Percentiles rank a stretch among this genome's conserved stretches.
Conservation (phyloP, 202 grass and related monocot species). For the Cymbopogon flexuosus region DNA sequence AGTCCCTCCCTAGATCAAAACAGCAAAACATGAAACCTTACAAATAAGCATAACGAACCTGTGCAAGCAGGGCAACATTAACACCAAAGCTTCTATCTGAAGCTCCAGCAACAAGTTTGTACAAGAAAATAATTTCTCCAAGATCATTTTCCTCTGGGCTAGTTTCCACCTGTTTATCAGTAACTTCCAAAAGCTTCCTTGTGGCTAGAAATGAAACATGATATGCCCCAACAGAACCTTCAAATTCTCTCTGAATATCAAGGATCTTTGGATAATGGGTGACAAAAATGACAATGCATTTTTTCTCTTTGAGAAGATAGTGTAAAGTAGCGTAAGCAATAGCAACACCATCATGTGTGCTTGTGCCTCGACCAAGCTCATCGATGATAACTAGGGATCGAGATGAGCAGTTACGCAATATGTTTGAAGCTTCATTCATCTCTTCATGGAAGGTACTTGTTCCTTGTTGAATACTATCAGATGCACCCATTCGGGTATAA, state of each 20-base stretch:
- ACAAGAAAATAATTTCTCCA: slow-evolving; percentile 89
- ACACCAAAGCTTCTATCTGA: slow-evolving; percentile 94
- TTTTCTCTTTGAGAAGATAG: slow-evolving; percentile 66
- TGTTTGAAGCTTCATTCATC: slow-evolving; percentile 75
- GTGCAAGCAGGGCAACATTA: slow-evolving; percentile 86
- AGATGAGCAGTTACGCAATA: slow-evolving; percentile 70
- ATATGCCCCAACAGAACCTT: slow-evolving; percentile 67
- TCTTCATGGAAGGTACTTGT: slow-evolving; percentile 89
- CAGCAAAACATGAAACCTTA: neutral
- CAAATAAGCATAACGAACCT: slow-evolving; percentile 53
- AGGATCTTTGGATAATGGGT: slow-evolving; percentile 92
- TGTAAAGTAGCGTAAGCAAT: slow-evolving; percentile 85
- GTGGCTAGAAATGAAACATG: slow-evolving; percentile 75
- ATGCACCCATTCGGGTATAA: slow-evolving; percentile 87
- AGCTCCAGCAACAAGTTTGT: slow-evolving; percentile 83
- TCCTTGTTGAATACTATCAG: slow-evolving; percentile 91
- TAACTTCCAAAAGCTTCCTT: slow-evolving; percentile 39
- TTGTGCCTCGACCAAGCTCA: slow-evolving; percentile 93
- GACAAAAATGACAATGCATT: slow-evolving; percentile 77
- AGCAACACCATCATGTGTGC: slow-evolving; percentile 82
- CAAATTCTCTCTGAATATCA: slow-evolving; percentile 81
- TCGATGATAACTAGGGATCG: slow-evolving; percentile 90
- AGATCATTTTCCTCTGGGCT: slow-evolving; percentile 23
- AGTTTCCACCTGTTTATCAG: slow-evolving; percentile 32
- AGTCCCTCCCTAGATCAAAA: neutral